These are phyloP conservation scores for Ceriops tagal DNA, from an alignment of 345 rosid species.

Conservation along the genomic window DNA sequence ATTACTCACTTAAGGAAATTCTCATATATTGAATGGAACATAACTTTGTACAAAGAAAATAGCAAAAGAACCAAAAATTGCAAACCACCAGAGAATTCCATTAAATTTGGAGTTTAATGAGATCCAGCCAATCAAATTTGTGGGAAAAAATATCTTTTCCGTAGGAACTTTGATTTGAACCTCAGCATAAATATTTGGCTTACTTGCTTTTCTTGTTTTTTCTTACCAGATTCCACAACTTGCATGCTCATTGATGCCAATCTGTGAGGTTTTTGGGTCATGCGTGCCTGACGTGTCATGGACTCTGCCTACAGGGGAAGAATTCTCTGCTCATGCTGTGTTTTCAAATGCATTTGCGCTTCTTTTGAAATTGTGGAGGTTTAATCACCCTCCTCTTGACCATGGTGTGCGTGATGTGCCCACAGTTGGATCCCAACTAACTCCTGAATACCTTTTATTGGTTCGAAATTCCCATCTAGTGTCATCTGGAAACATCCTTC, in stretches of 20 bases:
- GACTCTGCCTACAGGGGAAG: conserved; percentile 78
- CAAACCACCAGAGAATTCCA: too few species aligned
- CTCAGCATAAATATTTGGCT: background rate
- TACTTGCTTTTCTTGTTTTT: conserved; percentile 8
- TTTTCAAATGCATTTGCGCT: conserved; percentile 88
- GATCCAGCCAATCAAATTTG: too few species aligned
- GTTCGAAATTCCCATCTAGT: conserved; percentile 72
- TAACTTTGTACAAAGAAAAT: too few species aligned
- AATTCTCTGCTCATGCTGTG: conserved; percentile 62
- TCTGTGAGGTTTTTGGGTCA: conserved; percentile 94
- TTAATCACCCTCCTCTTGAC: conserved; percentile 77
- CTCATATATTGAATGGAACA: too few species aligned
- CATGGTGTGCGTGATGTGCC: conserved; percentile 63
- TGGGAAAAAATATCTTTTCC: background rate
- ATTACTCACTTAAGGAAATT: too few species aligned
- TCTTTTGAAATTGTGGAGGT: conserved; percentile 85
- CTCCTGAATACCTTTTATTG: conserved; percentile 77
- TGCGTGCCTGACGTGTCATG: conserved; percentile 53
- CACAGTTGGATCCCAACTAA: conserved; percentile 62
- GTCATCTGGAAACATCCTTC: conserved; percentile 46
- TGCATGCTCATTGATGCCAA: conserved; percentile 85
- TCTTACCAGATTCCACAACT: conserved; percentile 71
- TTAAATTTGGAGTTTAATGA: too few species aligned
- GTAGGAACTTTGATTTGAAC: background rate
- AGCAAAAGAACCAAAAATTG: too few species aligned